These are phyloP conservation scores for Ogataea methylovora DNA, from an alignment of 805 yeast species.

Conservation along the genomic window DNA sequence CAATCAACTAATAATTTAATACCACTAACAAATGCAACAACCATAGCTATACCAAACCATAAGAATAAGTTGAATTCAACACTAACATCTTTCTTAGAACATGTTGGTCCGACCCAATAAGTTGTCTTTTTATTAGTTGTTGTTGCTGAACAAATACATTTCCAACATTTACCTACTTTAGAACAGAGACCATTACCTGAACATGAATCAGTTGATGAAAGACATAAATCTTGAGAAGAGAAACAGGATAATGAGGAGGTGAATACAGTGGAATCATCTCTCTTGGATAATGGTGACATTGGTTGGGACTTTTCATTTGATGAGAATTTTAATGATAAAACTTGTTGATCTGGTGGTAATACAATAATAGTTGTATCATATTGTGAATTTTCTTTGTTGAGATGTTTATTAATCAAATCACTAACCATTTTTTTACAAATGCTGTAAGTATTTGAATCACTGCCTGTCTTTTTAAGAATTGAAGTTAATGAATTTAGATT, in stretches of 20 bases:
- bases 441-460: constrained; percentile 31
- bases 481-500: constrained; percentile 35
- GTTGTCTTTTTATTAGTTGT: constrained; percentile 36
- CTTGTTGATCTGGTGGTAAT: constrained; percentile 22
- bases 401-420: constrained; percentile 18
- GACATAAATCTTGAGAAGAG: constrained; percentile 38
- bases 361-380: constrained; percentile 26
- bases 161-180: constrained; percentile 36
- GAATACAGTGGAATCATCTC: constrained; percentile 15
- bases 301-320: constrained; percentile 4
- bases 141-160: constrained; percentile 42
- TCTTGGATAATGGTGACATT: constrained; percentile 13
- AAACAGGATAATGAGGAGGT: constrained; percentile 24
- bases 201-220: constrained; percentile 39
- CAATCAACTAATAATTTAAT: constrained; percentile 43
- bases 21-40: constrained; percentile 39
- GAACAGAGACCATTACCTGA: constrained; percentile 48
- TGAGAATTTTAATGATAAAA: constrained; percentile 10
- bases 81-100: constrained; percentile 62
- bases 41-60: constrained; percentile 52
- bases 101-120: constrained; percentile 50
- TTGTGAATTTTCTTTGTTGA: constrained; percentile 7
- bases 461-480: constrained; percentile 36
- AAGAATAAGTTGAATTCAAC: constrained; percentile 59
- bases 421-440: constrained; percentile 30